Evolutionary conservation across 805 yeast species (phyloP).

Genomic region (Saturnispora ahearnii): DNA sequence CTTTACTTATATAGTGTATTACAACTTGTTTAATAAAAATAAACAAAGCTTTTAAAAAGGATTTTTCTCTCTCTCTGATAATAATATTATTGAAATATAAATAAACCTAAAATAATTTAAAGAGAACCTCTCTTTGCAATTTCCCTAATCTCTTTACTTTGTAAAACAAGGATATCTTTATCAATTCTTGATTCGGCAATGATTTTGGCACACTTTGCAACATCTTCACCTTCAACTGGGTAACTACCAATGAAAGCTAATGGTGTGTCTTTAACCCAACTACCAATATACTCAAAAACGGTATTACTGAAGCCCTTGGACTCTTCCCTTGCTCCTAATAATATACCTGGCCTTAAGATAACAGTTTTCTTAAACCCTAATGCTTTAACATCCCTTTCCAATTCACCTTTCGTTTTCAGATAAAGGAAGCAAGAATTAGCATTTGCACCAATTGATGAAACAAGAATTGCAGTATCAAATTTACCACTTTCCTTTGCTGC

Average conservation of each 20-base stretch:
- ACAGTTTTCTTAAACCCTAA: slow-evolving; percentile 64
- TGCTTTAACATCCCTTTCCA: slow-evolving; percentile 57
- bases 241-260: slow-evolving; percentile 25
- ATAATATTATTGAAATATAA: neutral
- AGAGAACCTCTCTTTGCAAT: slow-evolving; percentile 10
- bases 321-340: slow-evolving; percentile 53
- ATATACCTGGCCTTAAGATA: slow-evolving; percentile 68
- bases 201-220: slow-evolving; percentile 42
- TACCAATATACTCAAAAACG: slow-evolving; percentile 27
- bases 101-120: neutral
- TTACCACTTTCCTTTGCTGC: slow-evolving; percentile 62
- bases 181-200: slow-evolving; percentile 18
- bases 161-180: slow-evolving; percentile 20
- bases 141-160: slow-evolving; percentile 18
- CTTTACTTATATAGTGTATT: slow-evolving; percentile 6
- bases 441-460: slow-evolving; percentile 61
- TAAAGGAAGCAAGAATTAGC: slow-evolving; percentile 52
- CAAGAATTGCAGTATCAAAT: slow-evolving; percentile 54
- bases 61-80: neutral
- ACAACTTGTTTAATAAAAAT: slow-evolving; percentile 9
- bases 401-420: slow-evolving; percentile 59
- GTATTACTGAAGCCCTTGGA: slow-evolving; percentile 32
- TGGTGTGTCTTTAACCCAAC: slow-evolving; percentile 27
- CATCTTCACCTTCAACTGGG: slow-evolving; percentile 58
- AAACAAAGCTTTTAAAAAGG: slow-evolving; percentile 4